Conservation (phyloP, 495 filamentous ascomycete species). For the Parmelia sp. region DNA sequence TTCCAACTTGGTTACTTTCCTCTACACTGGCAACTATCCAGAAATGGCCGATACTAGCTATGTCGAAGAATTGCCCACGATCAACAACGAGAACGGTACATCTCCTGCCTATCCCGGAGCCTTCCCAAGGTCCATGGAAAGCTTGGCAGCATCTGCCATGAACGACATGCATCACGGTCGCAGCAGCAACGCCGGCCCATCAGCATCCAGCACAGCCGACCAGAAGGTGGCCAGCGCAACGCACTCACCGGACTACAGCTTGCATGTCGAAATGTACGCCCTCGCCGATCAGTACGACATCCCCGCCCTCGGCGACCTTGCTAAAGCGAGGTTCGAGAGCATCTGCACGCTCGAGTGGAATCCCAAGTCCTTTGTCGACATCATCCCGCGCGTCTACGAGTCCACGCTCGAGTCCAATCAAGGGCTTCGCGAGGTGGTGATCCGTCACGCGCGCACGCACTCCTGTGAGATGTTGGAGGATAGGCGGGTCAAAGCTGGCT, state of each 20-base stretch:
- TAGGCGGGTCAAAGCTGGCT: not conserved
- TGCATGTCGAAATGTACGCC: constrained; percentile 4
- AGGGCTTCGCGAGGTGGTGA: not conserved
- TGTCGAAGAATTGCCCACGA: too few species aligned
- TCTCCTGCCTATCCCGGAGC: too few species aligned
- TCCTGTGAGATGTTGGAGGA: not conserved
- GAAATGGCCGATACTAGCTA: not conserved
- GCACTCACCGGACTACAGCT: not conserved
- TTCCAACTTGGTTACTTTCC: not conserved
- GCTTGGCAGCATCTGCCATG: too few species aligned
- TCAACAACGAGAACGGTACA: too few species aligned
- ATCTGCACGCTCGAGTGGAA: not conserved
- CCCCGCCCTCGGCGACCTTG: not conserved
- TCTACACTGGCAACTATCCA: not conserved
- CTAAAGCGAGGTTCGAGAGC: not conserved
- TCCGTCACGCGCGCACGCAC: not conserved
- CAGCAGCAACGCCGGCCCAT: not conserved
- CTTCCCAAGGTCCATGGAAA: too few species aligned
- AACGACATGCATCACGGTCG: too few species aligned
- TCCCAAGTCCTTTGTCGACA: not conserved
- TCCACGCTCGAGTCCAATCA: not conserved
- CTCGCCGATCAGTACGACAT: constrained; percentile 8
- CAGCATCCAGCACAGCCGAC: too few species aligned
- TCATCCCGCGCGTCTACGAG: not conserved
- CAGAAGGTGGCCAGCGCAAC: too few species aligned